These are phyloP conservation scores for Aspergillus ostianus DNA, from an alignment of 495 filamentous ascomycete genomes.

Conservation along the genomic window DNA sequence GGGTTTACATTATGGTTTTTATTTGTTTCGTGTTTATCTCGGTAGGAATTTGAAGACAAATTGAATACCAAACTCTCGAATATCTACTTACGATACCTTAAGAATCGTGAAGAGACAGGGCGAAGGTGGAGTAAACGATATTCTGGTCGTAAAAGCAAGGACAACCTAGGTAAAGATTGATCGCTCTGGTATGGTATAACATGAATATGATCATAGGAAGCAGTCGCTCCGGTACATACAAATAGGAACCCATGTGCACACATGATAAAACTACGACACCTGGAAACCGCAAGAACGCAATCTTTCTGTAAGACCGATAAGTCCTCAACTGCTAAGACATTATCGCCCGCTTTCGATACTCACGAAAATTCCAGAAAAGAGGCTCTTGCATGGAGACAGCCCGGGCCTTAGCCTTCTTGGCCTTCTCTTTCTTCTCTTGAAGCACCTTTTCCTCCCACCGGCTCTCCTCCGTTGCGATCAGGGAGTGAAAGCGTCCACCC, in stretches of 20 bases:
- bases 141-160: background rate
- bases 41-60: background rate
- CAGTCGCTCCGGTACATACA: background rate
- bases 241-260: background rate
- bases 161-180: background rate
- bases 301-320: background rate
- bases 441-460: constrained; percentile 53
- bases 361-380: constrained; percentile 48
- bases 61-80: background rate
- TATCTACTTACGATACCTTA: background rate
- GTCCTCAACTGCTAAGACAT: constrained; percentile 15
- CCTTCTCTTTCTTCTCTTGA: constrained; percentile 31
- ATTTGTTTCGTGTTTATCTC: background rate
- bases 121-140: background rate
- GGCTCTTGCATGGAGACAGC: constrained; percentile 24
- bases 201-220: background rate
- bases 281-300: too few relatives aligned
- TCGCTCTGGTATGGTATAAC: background rate
- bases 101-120: background rate
- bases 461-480: constrained; percentile 62
- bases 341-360: constrained; percentile 48
- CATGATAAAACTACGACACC: too few relatives aligned
- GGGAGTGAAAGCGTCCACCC: constrained; percentile 54
- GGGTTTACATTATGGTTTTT: background rate
- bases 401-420: constrained; percentile 26